Percentiles rank a stretch among this genome's conserved stretches.
These are phyloP conservation scores for Phytophthora megakarya DNA, from an alignment of 352 stramenopile genomes.

Conservation along the genomic window DNA sequence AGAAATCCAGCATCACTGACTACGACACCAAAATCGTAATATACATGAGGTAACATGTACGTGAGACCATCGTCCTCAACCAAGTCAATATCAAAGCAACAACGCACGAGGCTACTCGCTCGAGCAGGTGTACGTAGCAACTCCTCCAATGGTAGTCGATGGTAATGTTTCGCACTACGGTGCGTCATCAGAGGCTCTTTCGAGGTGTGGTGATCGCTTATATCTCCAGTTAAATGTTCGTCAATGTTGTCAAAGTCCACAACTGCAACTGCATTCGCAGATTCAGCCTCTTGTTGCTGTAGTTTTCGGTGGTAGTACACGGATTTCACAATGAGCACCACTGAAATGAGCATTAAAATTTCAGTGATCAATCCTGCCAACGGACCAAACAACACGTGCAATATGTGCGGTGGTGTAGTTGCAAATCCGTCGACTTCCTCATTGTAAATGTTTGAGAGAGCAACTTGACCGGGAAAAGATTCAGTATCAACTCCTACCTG, in stretches of 20 bases:
- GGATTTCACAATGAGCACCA: constrained; percentile 28
- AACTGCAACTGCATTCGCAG: constrained; percentile 13
- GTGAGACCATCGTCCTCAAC: constrained; percentile 35
- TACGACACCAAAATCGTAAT: constrained; percentile 63
- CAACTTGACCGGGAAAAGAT: constrained; percentile 39
- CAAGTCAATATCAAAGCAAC: constrained; percentile 44
- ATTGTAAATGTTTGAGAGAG: constrained; percentile 55
- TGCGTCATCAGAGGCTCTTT: constrained; percentile 18
- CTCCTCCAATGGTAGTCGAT: constrained; percentile 56
- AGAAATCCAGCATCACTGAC: constrained; percentile 48
- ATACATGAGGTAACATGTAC: constrained; percentile 58
- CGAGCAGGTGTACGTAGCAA: constrained; percentile 53
- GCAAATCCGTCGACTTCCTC: constrained; percentile 53
- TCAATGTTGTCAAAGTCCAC: constrained; percentile 28
- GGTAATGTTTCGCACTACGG: constrained; percentile 32
- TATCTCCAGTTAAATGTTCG: constrained; percentile 7
- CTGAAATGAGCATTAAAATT: constrained; percentile 26
- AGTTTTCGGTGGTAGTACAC: constrained; percentile 15
- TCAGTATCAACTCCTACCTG: constrained; percentile 42
- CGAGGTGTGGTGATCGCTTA: constrained; percentile 11
- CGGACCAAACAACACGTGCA: constrained; percentile 42
- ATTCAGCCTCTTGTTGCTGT: constrained; percentile 4
- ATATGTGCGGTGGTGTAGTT: constrained; percentile 28
- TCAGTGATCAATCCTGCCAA: constrained; percentile 41
- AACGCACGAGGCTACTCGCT: constrained; percentile 55